Evolutionary conservation across 1,284 basidiomycete genomes (phyloP).

Genomic region (Sporisorium graminicola): DNA sequence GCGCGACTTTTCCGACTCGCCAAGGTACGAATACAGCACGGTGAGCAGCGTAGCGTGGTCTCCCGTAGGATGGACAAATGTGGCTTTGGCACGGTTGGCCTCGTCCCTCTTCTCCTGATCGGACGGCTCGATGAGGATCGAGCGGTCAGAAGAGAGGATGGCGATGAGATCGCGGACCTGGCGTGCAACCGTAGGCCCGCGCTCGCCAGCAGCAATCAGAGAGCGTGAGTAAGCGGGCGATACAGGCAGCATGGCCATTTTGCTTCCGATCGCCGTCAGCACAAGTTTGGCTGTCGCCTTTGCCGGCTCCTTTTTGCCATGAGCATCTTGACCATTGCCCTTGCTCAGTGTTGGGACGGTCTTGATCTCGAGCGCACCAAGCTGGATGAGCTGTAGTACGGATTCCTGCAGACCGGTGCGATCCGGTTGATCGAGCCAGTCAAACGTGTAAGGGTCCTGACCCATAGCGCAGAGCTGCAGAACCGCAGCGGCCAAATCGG

Average conservation of each 20-base stretch:
- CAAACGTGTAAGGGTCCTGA: slow-evolving; percentile 64
- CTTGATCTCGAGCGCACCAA: slow-evolving; percentile 60
- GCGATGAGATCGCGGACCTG: slow-evolving; percentile 67
- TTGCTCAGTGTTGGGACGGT: slow-evolving; percentile 5
- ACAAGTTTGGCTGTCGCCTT: slow-evolving; percentile 25
- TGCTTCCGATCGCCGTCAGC: slow-evolving; percentile 58
- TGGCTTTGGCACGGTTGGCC: slow-evolving; percentile 69
- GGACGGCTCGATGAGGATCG: slow-evolving; percentile 53
- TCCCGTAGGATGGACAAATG: slow-evolving; percentile 56
- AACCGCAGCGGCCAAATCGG: slow-evolving; percentile 57
- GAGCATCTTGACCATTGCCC: neutral
- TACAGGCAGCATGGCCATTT: slow-evolving; percentile 64
- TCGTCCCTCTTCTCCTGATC: slow-evolving; percentile 60
- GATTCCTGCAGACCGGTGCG: slow-evolving; percentile 49
- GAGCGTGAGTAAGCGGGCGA: slow-evolving; percentile 60
- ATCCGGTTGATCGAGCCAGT: slow-evolving; percentile 65
- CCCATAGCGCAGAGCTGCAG: slow-evolving; percentile 63
- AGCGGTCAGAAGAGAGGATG: slow-evolving; percentile 60
- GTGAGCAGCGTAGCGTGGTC: slow-evolving; percentile 66
- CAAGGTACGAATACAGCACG: slow-evolving; percentile 67
- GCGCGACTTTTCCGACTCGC: slow-evolving; percentile 29
- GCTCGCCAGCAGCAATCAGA: slow-evolving; percentile 60
- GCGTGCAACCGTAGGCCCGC: slow-evolving; percentile 47
- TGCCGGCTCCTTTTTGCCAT: slow-evolving; percentile 5
- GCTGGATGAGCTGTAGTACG: slow-evolving; percentile 58